phyloP scores from a whole-genome alignment of 2,329 filamentous ascomycete species.

The Monosporascus cannonballus region DNA sequence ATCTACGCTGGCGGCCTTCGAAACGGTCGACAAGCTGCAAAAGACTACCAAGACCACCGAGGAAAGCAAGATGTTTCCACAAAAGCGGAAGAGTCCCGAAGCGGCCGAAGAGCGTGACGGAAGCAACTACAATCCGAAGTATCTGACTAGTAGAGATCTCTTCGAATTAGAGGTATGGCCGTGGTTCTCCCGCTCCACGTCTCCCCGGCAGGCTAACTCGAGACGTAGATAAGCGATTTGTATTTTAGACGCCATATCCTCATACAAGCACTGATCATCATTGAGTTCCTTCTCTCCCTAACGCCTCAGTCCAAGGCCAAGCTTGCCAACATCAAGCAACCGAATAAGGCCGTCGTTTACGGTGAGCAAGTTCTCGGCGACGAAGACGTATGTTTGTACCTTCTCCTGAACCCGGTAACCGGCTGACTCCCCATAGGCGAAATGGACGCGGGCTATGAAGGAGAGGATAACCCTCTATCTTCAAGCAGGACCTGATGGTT shows the following conservation, averaged over 20 bases:
- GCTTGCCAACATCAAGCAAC: conserved; percentile 55
- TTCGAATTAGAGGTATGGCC: conserved; percentile 81
- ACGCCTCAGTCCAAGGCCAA: conserved; percentile 78
- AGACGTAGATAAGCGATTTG: conserved; percentile 72
- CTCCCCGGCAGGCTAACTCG: conserved; percentile 15
- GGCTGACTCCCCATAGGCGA: conserved; percentile 45
- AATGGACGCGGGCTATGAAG: conserved; percentile 80
- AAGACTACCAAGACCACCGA: conserved; percentile 48
- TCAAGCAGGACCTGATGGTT: conserved; percentile 72
- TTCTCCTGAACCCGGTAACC: not conserved
- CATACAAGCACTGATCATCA: conserved; percentile 87
- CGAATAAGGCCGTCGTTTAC: conserved; percentile 87
- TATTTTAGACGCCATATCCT: conserved; percentile 92
- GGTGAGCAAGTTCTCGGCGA: conserved; percentile 67
- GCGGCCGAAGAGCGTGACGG: conserved; percentile 56
- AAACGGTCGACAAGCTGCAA: conserved; percentile 43
- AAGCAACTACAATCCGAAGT: conserved; percentile 90
- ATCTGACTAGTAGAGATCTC: conserved; percentile 91
- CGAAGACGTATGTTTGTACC: conserved; percentile 62
- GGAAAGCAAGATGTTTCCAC: conserved; percentile 53
- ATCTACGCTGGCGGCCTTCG: conserved; percentile 53
- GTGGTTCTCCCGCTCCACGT: not conserved
- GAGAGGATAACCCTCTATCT: conserved; percentile 76
- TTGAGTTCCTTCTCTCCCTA: conserved; percentile 92
- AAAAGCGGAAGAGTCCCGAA: conserved; percentile 65